Percentiles rank a stretch among this genome's conserved stretches.
Conservation (phyloP, 2,329 filamentous ascomycete species). For the Aspergillus tanneri region DNA sequence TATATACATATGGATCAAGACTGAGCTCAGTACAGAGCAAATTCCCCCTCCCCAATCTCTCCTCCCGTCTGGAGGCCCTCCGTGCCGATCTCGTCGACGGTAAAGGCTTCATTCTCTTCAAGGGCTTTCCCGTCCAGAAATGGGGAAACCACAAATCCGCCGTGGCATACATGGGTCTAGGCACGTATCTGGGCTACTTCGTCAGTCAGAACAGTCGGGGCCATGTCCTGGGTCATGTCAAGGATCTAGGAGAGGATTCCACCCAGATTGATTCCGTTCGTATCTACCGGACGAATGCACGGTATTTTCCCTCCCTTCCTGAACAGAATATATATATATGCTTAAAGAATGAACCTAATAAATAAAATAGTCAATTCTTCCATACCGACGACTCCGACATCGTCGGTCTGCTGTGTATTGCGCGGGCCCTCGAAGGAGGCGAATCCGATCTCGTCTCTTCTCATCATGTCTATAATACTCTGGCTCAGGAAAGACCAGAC, state of each 20-base stretch:
- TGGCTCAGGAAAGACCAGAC: constrained; percentile 73
- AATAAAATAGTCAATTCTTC: constrained; percentile 66
- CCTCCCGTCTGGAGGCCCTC: constrained; percentile 54
- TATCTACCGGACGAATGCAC: constrained; percentile 84
- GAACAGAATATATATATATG: not conserved
- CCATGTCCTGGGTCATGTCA: constrained; percentile 85
- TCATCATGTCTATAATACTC: constrained; percentile 77
- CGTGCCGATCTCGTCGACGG: constrained; percentile 71
- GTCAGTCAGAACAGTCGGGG: constrained; percentile 81
- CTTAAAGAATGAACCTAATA: not conserved
- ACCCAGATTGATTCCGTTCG: constrained; percentile 80
- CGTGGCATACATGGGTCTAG: constrained; percentile 86
- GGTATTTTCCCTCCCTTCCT: constrained; percentile 34
- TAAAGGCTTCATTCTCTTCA: constrained; percentile 88
- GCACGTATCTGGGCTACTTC: constrained; percentile 83
- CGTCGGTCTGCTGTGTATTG: constrained; percentile 78
- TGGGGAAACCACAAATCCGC: constrained; percentile 81
- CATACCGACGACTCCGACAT: constrained; percentile 81
- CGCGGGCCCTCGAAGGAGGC: constrained; percentile 75
- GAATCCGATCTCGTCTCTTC: constrained; percentile 78
- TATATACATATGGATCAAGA: not conserved
- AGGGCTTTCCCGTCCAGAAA: constrained; percentile 71
- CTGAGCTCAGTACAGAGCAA: constrained; percentile 44
- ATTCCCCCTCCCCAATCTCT: constrained; percentile 61
- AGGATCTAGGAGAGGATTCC: constrained; percentile 80